Conservation (phyloP, 2,329 filamentous ascomycete species). For the Aspergillus fischeri region DNA sequence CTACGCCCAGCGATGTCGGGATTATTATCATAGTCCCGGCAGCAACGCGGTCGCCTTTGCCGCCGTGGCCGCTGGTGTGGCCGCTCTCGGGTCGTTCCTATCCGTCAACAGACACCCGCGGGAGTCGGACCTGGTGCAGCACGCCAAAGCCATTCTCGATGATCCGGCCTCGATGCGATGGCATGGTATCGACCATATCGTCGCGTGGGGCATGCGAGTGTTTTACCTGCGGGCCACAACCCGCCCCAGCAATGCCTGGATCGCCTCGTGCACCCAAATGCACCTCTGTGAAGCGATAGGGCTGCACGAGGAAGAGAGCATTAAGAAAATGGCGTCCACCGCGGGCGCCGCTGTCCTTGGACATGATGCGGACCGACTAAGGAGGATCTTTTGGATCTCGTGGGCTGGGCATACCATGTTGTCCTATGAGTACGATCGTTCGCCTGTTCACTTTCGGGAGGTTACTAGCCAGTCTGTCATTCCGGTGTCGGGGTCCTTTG, state of each 20-base stretch:
- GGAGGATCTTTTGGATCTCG: slow-evolving; percentile 31
- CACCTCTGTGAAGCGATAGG: slow-evolving; percentile 27
- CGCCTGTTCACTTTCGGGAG: slow-evolving; percentile 19
- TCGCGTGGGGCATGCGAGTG: slow-evolving; percentile 28
- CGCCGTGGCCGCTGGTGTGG: slow-evolving; percentile 26
- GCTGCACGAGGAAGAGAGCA: slow-evolving; percentile 26
- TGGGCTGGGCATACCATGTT: slow-evolving; percentile 31
- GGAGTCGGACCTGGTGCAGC: slow-evolving; percentile 26
- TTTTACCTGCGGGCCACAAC: slow-evolving; percentile 29
- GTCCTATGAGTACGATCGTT: slow-evolving; percentile 30
- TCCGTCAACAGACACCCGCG: slow-evolving; percentile 19
- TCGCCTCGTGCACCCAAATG: slow-evolving; percentile 29
- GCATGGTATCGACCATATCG: slow-evolving; percentile 23
- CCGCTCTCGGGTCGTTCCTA: slow-evolving; percentile 26
- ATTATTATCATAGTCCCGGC: slow-evolving; percentile 21
- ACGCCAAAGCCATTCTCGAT: slow-evolving; percentile 30
- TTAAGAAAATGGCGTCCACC: slow-evolving; percentile 23
- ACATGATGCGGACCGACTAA: slow-evolving; percentile 28
- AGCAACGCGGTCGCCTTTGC: slow-evolving; percentile 18
- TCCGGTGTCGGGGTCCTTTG: slow-evolving; percentile 17
- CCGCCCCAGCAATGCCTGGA: slow-evolving; percentile 28
- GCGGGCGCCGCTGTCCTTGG: slow-evolving; percentile 19
- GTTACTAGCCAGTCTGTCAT: slow-evolving; percentile 24
- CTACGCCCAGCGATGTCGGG: slow-evolving; percentile 24
- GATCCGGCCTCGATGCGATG: slow-evolving; percentile 26